A percentile compares a stretch with the other conserved stretches of the same genome.
phyloP scores from a whole-genome alignment of 108 stramenopile species.

The Parietichytrium sp. region DNA sequence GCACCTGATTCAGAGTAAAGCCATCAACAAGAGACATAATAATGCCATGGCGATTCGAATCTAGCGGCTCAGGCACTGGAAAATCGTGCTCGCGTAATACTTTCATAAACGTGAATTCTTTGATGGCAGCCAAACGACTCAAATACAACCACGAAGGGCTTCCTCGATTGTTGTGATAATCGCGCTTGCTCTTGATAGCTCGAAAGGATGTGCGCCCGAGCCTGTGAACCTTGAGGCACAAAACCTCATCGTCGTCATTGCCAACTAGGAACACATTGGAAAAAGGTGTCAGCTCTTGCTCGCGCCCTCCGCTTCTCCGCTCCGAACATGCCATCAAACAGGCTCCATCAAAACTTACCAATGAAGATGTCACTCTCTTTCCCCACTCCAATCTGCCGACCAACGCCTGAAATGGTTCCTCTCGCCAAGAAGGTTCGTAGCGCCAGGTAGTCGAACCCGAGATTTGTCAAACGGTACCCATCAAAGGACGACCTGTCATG shows the following conservation, averaged over 20 bases:
- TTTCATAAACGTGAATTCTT: constrained; percentile 97
- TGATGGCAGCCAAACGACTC: constrained; percentile 81
- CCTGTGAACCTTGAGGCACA: constrained; percentile 95
- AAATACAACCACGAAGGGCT: constrained; percentile 88
- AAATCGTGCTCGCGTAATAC: constrained; percentile 80
- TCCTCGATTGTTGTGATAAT: constrained; percentile 79
- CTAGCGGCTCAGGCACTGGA: constrained; percentile 87
- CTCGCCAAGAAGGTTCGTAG: constrained; percentile 75
- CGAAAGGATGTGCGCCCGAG: constrained; percentile 94
- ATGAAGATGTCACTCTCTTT: constrained; percentile 79
- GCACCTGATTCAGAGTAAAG: constrained; percentile 83
- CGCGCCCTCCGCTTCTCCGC: constrained; percentile 60
- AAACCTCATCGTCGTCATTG: constrained; percentile 52
- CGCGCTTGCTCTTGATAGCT: constrained; percentile 85
- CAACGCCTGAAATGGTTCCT: constrained; percentile 78
- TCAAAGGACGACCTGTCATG: constrained; percentile 69
- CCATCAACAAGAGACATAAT: constrained; percentile 81
- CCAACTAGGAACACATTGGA: constrained; percentile 45
- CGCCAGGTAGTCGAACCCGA: constrained; percentile 94
- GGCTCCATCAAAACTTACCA: constrained; percentile 76
- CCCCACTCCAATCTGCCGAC: constrained; percentile 95
- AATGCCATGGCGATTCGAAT: constrained; percentile 87
- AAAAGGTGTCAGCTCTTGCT: background rate
- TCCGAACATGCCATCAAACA: constrained; percentile 67
- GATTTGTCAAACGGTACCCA: constrained; percentile 89